Evolutionary conservation across 2,329 filamentous ascomycete species (phyloP).

Genomic region (Sporothrix brunneoviolacea): DNA sequence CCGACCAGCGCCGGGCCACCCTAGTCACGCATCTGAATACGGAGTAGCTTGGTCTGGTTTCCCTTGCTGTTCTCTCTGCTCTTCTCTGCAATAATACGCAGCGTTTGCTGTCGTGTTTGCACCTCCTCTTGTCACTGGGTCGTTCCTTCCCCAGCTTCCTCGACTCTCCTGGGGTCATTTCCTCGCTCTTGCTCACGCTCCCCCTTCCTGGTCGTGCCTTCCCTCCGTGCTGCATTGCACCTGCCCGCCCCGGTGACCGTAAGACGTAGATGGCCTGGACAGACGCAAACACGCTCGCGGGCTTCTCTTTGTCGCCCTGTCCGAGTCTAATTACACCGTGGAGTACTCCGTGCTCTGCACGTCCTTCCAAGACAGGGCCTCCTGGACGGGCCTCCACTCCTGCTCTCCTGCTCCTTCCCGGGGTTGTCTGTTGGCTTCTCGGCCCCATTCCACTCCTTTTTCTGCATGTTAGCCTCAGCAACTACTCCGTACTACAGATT

Average conservation of each 20-base stretch:
- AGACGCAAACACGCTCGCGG: no score
- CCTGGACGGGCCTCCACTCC: background rate
- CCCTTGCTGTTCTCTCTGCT: no score
- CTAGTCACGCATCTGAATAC: background rate
- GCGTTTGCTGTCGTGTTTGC: no score
- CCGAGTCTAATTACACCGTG: no score
- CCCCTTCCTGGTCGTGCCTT: background rate
- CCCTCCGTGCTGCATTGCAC: conserved; percentile 1
- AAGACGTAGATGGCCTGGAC: no score
- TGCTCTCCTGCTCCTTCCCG: conserved; percentile 1
- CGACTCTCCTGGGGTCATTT: background rate
- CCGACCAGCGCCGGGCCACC: background rate
- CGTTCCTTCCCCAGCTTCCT: background rate
- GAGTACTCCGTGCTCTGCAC: no score
- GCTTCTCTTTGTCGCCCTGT: no score
- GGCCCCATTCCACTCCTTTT: background rate
- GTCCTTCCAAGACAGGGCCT: conserved; percentile 1
- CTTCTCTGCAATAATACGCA: no score
- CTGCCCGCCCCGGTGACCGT: background rate
- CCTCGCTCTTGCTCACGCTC: background rate
- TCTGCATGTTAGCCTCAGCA: no score
- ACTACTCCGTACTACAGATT: no score
- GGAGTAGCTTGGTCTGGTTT: no score
- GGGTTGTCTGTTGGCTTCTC: background rate
- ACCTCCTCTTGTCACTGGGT: conserved; percentile 5